Evolutionary conservation across 2,329 filamentous ascomycete species (phyloP).

Genomic region (Cytospora paraplurivora): DNA sequence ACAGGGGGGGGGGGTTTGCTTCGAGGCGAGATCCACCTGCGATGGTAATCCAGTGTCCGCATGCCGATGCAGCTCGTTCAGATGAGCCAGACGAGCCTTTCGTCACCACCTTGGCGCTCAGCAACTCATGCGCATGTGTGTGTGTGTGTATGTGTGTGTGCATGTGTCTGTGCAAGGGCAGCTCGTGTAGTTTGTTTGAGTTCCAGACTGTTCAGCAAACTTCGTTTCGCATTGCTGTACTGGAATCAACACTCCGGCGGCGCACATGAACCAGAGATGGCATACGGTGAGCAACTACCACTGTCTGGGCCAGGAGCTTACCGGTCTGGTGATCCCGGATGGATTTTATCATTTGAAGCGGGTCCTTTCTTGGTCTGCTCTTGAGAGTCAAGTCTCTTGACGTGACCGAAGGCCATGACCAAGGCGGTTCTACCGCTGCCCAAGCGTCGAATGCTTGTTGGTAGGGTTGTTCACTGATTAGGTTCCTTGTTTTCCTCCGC

Average conservation of each 20-base stretch:
- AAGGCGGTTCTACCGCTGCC: not conserved
- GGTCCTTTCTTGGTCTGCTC: not conserved
- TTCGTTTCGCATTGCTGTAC: constrained; percentile 18
- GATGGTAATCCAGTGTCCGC: constrained; percentile 24
- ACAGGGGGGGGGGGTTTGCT: constrained; percentile 16
- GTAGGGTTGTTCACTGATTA: not conserved
- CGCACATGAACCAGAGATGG: constrained; percentile 9
- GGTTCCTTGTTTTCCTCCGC: not conserved
- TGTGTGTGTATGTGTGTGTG: not conserved
- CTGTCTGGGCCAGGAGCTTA: constrained; percentile 15
- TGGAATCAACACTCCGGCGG: constrained; percentile 14
- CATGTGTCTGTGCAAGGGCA: too few species aligned
- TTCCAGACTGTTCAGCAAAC: constrained; percentile 9
- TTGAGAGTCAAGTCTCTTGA: not conserved
- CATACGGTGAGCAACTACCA: not conserved
- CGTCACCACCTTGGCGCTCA: constrained; percentile 14
- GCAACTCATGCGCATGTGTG: constrained; percentile 7
- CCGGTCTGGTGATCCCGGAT: constrained; percentile 9
- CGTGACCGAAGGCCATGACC: not conserved
- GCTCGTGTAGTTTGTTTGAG: not conserved
- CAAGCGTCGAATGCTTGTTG: not conserved
- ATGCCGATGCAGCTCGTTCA: constrained; percentile 23
- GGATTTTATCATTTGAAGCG: constrained; percentile 2
- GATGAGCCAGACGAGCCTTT: constrained; percentile 18
- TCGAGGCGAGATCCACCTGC: constrained; percentile 22